Evolutionary conservation across 2,329 filamentous ascomycete species (phyloP).

Genomic region (Diaporthe humulicola): DNA sequence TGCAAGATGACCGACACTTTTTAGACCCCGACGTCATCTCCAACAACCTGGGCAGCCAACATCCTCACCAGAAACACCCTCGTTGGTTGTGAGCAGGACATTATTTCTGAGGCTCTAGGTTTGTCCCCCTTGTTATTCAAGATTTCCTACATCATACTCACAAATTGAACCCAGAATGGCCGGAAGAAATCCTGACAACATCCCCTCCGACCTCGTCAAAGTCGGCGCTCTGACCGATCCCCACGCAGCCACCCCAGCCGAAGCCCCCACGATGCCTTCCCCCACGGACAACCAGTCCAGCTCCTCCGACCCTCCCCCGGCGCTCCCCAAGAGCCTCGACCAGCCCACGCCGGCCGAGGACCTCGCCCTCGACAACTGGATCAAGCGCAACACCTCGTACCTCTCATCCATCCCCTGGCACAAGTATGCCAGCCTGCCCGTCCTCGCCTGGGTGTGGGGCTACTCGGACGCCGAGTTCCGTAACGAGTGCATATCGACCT

Average conservation of each 20-base stretch:
- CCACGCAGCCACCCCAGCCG: background rate
- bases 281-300: background rate
- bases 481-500: conserved; percentile 36
- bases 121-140: conserved; percentile 1
- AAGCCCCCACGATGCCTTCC: background rate
- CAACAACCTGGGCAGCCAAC: background rate
- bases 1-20: background rate
- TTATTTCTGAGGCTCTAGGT: background rate
- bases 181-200: conserved; percentile 13
- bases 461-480: conserved; percentile 37
- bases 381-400: conserved; percentile 37
- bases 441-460: conserved; percentile 38
- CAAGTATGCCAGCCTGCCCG: conserved; percentile 34
- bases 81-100: conserved; percentile 3
- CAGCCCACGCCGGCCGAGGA: conserved; percentile 34
- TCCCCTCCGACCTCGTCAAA: background rate
- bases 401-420: conserved; percentile 38
- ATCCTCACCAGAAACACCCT: background rate
- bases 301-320: conserved; percentile 32
- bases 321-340: conserved; percentile 36
- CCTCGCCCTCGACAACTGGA: conserved; percentile 35
- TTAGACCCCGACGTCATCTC: conserved; percentile 15
- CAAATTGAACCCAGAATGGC: conserved; percentile 9
- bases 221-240: background rate
- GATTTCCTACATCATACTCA: background rate